phyloP scores from a whole-genome alignment of 2,329 filamentous ascomycete genomes.

The Trichoderma aggressivum region DNA sequence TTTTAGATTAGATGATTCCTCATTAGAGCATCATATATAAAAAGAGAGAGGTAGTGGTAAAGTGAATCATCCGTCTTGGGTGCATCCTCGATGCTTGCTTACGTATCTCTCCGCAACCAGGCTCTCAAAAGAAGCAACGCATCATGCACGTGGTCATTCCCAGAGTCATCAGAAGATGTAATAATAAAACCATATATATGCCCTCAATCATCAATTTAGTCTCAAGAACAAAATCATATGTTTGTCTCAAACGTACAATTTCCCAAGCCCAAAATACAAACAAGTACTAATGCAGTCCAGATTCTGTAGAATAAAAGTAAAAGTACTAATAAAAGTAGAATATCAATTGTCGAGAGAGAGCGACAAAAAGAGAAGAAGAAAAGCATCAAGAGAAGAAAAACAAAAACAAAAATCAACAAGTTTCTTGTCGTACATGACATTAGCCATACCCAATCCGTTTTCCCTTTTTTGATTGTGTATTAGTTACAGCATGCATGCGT shows the following conservation, averaged over 20 bases:
- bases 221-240: background rate
- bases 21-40: background rate
- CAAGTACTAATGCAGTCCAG: constrained; percentile 5
- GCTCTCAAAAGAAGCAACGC: background rate
- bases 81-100: too few species aligned
- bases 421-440: constrained; percentile 35
- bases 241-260: background rate
- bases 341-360: constrained; percentile 20
- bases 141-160: background rate
- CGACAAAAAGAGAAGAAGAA: background rate
- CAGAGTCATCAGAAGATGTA: background rate
- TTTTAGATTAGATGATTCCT: background rate
- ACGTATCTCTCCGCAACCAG: background rate
- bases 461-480: constrained; percentile 36
- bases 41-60: background rate
- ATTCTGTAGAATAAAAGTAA: background rate
- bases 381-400: background rate
- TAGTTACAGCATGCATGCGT: constrained; percentile 36
- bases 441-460: constrained; percentile 32
- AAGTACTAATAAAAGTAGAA: background rate
- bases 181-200: background rate
- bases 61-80: background rate
- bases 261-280: background rate
- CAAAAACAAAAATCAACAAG: constrained; percentile 23
- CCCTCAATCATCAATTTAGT: background rate